Conservation (phyloP, 495 filamentous ascomycete species). For the Aspergillus incahuasiensis region DNA sequence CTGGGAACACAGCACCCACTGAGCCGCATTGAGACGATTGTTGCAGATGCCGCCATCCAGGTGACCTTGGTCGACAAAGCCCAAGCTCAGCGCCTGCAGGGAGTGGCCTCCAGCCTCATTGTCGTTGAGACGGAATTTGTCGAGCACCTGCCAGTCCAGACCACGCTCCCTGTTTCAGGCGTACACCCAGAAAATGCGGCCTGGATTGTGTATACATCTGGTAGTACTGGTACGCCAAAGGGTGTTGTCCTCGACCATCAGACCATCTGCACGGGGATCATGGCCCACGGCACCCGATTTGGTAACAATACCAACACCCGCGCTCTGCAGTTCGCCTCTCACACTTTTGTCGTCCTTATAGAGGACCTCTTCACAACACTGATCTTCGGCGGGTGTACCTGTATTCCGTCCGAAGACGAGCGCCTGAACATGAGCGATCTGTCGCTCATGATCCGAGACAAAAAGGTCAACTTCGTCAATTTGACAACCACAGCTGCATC, state of each 20-base stretch:
- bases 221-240: not conserved
- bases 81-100: no score
- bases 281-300: not conserved
- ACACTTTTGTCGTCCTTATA: not conserved
- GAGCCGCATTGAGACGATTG: no score
- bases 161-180: no score
- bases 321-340: not conserved
- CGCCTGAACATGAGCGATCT: not conserved
- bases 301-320: not conserved
- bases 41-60: no score
- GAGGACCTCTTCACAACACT: not conserved
- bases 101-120: no score
- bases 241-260: not conserved
- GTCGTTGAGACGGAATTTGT: no score
- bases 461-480: not conserved
- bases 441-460: not conserved
- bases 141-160: no score
- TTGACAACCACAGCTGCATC: not conserved
- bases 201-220: not conserved
- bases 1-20: no score
- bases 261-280: not conserved
- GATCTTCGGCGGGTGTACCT: not conserved
- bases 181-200: no score
- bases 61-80: no score
- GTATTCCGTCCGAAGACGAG: not conserved